Conservation (phyloP, 139 green algal genomes). For the Astrephomene gubernaculifera region DNA sequence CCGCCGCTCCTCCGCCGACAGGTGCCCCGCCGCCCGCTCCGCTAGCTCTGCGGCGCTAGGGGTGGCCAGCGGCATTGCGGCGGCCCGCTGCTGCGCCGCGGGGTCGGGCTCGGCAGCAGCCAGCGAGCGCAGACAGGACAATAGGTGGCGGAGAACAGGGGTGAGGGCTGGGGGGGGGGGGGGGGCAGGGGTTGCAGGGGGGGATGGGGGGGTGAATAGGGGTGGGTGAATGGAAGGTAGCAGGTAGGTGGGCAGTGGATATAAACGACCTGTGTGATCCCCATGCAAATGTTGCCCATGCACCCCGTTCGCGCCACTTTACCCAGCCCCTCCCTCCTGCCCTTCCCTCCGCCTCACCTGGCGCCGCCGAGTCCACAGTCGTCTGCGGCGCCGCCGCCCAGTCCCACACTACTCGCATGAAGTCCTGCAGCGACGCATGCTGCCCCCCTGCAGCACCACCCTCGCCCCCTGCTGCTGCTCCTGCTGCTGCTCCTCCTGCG, state of each 20-base stretch:
- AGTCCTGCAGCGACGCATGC: conserved; percentile 29
- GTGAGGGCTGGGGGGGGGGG: neutral
- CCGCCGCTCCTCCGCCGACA: neutral
- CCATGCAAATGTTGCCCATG: neutral
- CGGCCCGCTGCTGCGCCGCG: neutral
- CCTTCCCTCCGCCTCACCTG: neutral
- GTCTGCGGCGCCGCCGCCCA: conserved; percentile 5
- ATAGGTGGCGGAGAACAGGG: conserved; percentile 11
- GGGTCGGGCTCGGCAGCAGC: neutral
- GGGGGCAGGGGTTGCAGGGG: neutral
- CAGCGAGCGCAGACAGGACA: neutral
- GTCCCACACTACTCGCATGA: conserved; percentile 40
- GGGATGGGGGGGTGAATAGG: too few species aligned
- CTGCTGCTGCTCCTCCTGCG: neutral
- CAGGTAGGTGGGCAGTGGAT: too few species aligned
- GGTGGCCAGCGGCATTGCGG: neutral
- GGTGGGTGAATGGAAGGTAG: too few species aligned
- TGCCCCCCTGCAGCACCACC: too few species aligned
- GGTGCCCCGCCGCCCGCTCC: neutral
- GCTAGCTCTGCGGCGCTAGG: conserved; percentile 8
- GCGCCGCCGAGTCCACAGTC: neutral
- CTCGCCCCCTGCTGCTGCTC: neutral
- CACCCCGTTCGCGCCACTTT: neutral
- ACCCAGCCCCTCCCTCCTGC: neutral
- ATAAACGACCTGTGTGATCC: too few species aligned